A percentile compares a stretch with the other conserved stretches of the same genome.
Evolutionary conservation across 108 stramenopile genomes (phyloP).

Genomic region (Fistulifera pelliculosa): DNA sequence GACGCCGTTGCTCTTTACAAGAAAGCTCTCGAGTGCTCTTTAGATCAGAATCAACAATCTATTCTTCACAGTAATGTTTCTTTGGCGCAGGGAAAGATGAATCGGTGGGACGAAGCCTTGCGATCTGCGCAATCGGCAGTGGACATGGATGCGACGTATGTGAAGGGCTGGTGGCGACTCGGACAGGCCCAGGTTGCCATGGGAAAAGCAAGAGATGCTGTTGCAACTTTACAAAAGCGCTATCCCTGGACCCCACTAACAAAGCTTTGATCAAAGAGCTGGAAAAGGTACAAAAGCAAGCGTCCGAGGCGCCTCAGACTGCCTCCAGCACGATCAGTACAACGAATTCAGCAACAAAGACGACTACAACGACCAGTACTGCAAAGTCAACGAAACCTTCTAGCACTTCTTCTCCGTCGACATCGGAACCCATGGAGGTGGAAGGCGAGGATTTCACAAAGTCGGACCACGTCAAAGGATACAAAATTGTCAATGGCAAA

Average conservation of each 20-base stretch:
- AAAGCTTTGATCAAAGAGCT: slow-evolving; percentile 65
- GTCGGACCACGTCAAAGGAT: slow-evolving; percentile 83
- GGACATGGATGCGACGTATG: slow-evolving; percentile 47
- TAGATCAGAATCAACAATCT: slow-evolving; percentile 22
- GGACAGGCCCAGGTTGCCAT: slow-evolving; percentile 54
- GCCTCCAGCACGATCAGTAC: not conserved
- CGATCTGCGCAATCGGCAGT: slow-evolving; percentile 40
- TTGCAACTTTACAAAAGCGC: slow-evolving; percentile 49
- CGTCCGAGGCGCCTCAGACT: slow-evolving; percentile 15
- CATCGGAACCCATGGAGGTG: slow-evolving; percentile 3
- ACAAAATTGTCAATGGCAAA: slow-evolving; percentile 95
- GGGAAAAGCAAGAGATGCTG: slow-evolving; percentile 35
- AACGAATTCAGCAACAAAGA: slow-evolving; percentile 6
- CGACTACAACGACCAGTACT: slow-evolving; percentile 4
- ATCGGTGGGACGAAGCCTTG: slow-evolving; percentile 35
- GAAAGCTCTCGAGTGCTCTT: slow-evolving; percentile 37
- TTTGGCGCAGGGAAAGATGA: slow-evolving; percentile 55
- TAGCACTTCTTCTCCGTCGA: slow-evolving; percentile 7
- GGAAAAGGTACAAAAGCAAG: slow-evolving; percentile 23
- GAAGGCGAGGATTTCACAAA: slow-evolving; percentile 55
- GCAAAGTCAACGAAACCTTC: not conserved
- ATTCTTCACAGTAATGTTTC: slow-evolving; percentile 61
- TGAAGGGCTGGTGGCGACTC: slow-evolving; percentile 74
- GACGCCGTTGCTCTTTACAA: slow-evolving; percentile 64
- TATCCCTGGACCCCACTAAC: slow-evolving; percentile 52